Evolutionary conservation across 1,284 basidiomycete genomes (phyloP).

Genomic region (Cryptococcus sp.): DNA sequence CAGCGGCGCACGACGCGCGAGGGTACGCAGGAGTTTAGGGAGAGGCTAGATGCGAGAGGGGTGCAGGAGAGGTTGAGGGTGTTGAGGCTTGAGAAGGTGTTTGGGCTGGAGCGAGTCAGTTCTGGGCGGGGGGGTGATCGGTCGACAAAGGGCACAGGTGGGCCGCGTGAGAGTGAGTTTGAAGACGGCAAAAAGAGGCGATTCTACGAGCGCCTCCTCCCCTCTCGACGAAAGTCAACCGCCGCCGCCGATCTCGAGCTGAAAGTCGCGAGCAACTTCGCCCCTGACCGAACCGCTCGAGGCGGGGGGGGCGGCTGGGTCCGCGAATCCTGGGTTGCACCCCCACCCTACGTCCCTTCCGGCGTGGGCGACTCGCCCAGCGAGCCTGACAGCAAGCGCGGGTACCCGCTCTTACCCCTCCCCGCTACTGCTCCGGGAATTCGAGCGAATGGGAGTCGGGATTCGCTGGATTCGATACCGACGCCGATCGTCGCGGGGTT

Average conservation of each 20-base stretch:
- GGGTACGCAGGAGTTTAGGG: slow-evolving; percentile 37
- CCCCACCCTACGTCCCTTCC: slow-evolving; percentile 26
- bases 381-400: too few relatives aligned
- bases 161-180: slow-evolving; percentile 3
- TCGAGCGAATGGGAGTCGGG: not conserved
- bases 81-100: slow-evolving; percentile 22
- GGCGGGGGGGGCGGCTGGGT: slow-evolving; percentile 2
- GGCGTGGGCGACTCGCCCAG: too few relatives aligned
- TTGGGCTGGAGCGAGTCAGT: slow-evolving; percentile 29
- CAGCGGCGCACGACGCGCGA: slow-evolving; percentile 33
- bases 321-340: slow-evolving; percentile 18
- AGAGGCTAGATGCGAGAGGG: slow-evolving; percentile 30
- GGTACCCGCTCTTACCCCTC: too few relatives aligned
- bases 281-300: not conserved
- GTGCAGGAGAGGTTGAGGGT: slow-evolving; percentile 22
- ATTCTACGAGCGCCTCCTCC: slow-evolving; percentile 21
- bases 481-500: slow-evolving; percentile 9
- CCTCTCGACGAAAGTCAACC: slow-evolving; percentile 8
- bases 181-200: slow-evolving; percentile 10
- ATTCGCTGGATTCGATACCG: slow-evolving; percentile 15
- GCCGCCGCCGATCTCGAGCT: slow-evolving; percentile 2
- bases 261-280: slow-evolving; percentile 5
- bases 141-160: not conserved
- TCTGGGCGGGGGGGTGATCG: not conserved
- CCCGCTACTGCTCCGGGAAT: not conserved